These are phyloP conservation scores for Cyberlindnera misumaiensis DNA, from an alignment of 805 yeast species.

Conservation along the genomic window DNA sequence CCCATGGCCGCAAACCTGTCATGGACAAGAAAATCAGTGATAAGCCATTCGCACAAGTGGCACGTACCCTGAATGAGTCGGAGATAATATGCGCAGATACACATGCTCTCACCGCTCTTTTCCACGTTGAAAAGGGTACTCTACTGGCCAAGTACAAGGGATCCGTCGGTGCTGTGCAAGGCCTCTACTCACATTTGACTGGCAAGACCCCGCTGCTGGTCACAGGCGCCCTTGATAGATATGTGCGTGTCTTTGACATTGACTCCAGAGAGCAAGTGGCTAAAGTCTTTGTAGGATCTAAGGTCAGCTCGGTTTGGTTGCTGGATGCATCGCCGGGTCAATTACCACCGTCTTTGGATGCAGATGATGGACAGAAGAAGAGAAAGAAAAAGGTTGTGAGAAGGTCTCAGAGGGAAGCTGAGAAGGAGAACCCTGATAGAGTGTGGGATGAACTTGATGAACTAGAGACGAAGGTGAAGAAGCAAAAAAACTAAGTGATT, in stretches of 20 bases:
- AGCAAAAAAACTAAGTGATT: constrained; percentile 6
- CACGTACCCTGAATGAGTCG: constrained; percentile 20
- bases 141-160: constrained; percentile 70
- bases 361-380: constrained; percentile 23
- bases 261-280: constrained; percentile 49
- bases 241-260: constrained; percentile 68
- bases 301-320: constrained; percentile 47
- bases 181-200: constrained; percentile 19
- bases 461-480: constrained; percentile 12
- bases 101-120: constrained; percentile 55
- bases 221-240: constrained; percentile 85
- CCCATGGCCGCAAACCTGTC: constrained; percentile 62
- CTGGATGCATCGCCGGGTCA: constrained; percentile 37
- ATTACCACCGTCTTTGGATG: constrained; percentile 20
- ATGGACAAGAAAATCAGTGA: constrained; percentile 47
- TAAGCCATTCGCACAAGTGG: constrained; percentile 41
- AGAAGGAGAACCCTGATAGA: constrained; percentile 28
- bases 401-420: constrained; percentile 28
- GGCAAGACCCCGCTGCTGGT: constrained; percentile 39
- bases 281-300: constrained; percentile 73
- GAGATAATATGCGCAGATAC: constrained; percentile 67
- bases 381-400: constrained; percentile 30
- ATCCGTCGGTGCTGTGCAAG: constrained; percentile 61
- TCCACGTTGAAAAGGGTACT: constrained; percentile 42
- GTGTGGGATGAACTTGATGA: constrained; percentile 31